phyloP scores from a whole-genome alignment of 208 protist genomes.

The Blastocrithidia nonstop region DNA sequence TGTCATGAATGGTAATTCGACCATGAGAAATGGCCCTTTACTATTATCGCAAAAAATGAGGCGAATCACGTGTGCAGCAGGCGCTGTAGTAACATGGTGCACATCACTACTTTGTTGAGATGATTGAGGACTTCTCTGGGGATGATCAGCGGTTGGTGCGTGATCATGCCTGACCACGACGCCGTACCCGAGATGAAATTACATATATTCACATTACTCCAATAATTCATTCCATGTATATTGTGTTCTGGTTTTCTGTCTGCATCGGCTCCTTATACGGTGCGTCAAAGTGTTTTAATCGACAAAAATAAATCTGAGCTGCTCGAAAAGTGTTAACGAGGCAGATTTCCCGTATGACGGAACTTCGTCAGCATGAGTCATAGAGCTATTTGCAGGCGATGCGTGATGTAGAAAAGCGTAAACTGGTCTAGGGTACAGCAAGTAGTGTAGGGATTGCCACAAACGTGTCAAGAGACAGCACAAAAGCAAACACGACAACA shows the following conservation, averaged over 20 bases:
- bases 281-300: conserved; percentile 53
- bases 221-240: conserved; percentile 76
- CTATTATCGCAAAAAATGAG: conserved; percentile 67
- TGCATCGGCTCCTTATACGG: conserved; percentile 63
- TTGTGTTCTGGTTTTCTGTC: conserved; percentile 74
- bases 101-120: conserved; percentile 75
- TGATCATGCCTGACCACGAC: conserved; percentile 54
- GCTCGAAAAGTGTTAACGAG: too few species aligned
- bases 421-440: too few species aligned
- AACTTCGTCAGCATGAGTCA: too few species aligned
- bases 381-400: too few species aligned
- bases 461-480: too few species aligned
- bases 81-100: conserved; percentile 28
- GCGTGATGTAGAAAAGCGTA: too few species aligned
- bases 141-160: conserved; percentile 77
- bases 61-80: conserved; percentile 9
- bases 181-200: conserved; percentile 57
- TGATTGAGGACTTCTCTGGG: conserved; percentile 78
- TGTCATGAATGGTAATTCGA: conserved; percentile 63
- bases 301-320: conserved; percentile 52
- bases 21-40: conserved; percentile 55
- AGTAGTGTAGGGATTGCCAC: too few species aligned
- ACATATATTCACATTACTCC: conserved; percentile 76
- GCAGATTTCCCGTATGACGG: too few species aligned
- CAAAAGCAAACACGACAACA: too few species aligned